Base-by-base conservation (phyloP, 225 moss, liverwort and hornwort genomes). In the Bryum argenteum region DNA sequence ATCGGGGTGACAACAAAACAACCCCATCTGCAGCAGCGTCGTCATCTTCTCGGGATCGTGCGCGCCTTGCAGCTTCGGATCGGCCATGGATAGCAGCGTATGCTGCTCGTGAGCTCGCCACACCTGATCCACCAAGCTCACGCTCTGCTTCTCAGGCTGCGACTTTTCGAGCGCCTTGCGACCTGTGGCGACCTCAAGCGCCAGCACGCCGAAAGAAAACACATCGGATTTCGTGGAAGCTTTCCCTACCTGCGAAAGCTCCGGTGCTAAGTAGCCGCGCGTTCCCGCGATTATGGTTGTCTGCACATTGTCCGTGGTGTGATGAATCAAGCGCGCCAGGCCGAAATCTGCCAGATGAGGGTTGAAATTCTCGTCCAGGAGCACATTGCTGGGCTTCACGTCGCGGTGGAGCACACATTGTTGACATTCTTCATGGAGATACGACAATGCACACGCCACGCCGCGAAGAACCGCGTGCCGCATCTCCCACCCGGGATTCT, bases 1-100 rank as follows among this genome's bases (percentile, higher is more conserved):
- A 67, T 92, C 95, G 0, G 92, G 90, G 68, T 92, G 92, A 28
- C 92, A 95, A 43, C 95, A 95, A 19, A 95, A 90, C 18, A 95
- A 69, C 5, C 90, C 95, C 58, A 92, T 68, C 54, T 82, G 82
- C 3, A 95, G 65, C 7, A 95, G 61, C 1, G 74, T 80, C 1
- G 52, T 68, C 73, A 87, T 87, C 78, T 84, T 77, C 17, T 72
- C 74, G 0, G 79, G 74, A 47, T 90, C 81, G 4, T 76, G 74
- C 0, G 76, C 81, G 13, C 79, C 76, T 3, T 62, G 52, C 9
- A 95, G 81, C 67, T 86, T 84, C 17, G 90, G 75, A 83, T 95
- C 95, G 2, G 88, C 43, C 54, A 86, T 81, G 22, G 71, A 68
- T 11, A 84, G 12, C 10, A 95, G 67, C 11, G 66, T 71, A 5